Percentiles rank a stretch among this genome's conserved stretches.
These are phyloP conservation scores for Fusarium anthophilum DNA, from an alignment of 2,329 filamentous ascomycete genomes.

Conservation along the genomic window DNA sequence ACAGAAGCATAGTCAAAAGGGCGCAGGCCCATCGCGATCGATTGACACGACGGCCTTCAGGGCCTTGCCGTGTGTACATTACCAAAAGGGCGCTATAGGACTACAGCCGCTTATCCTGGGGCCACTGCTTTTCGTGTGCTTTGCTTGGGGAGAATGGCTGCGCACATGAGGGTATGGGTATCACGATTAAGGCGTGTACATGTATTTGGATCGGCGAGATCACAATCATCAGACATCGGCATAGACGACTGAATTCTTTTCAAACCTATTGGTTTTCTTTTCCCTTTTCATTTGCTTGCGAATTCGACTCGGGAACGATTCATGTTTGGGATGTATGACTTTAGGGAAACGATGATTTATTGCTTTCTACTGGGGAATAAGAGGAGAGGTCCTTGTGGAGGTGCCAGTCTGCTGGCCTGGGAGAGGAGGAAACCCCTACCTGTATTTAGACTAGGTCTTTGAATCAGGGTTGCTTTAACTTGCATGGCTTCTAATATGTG, in stretches of 20 bases:
- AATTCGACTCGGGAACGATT: constrained; percentile 23
- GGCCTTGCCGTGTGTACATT: constrained; percentile 50
- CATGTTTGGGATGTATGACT: constrained; percentile 42
- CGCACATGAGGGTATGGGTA: constrained; percentile 20
- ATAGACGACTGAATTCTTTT: constrained; percentile 43
- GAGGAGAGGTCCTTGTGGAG: constrained; percentile 26
- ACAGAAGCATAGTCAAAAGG: constrained; percentile 39
- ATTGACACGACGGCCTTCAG: constrained; percentile 43
- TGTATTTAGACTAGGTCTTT: constrained; percentile 41
- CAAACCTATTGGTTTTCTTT: constrained; percentile 31
- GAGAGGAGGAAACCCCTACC: constrained; percentile 25
- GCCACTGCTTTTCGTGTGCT: constrained; percentile 21
- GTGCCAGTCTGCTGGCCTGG: constrained; percentile 30
- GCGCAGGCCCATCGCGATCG: constrained; percentile 34
- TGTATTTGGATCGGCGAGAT: constrained; percentile 47
- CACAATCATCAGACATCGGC: constrained; percentile 37
- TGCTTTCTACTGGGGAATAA: constrained; percentile 22
- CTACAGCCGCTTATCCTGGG: constrained; percentile 33
- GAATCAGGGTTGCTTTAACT: constrained; percentile 30
- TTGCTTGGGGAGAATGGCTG: constrained; percentile 25
- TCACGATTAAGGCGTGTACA: constrained; percentile 43
- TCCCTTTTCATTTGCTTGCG: constrained; percentile 31
- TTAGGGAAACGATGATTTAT: constrained; percentile 35
- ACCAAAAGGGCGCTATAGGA: constrained; percentile 42
- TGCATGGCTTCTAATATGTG: neutral